phyloP scores from a whole-genome alignment of 2,329 filamentous ascomycete genomes.

The Graphium sp. region DNA sequence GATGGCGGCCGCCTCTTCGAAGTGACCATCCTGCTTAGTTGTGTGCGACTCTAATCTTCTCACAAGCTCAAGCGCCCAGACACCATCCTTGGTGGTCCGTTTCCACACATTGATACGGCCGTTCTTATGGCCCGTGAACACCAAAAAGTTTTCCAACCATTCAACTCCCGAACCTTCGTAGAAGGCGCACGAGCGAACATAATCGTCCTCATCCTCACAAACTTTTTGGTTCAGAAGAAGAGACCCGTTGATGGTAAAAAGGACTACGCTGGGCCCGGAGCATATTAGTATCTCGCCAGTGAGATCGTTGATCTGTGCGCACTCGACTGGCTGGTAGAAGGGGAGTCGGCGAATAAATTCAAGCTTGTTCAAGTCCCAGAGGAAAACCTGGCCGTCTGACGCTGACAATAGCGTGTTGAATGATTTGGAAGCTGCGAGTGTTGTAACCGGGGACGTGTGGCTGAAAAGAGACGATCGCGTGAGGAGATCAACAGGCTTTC shows the following conservation, averaged over 20 bases:
- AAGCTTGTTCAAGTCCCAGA: constrained; percentile 89
- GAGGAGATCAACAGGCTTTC: constrained; percentile 61
- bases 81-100: constrained; percentile 35
- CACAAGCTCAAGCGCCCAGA: constrained; percentile 63
- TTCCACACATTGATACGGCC: constrained; percentile 72
- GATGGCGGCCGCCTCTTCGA: constrained; percentile 55
- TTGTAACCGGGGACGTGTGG: constrained; percentile 69
- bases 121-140: constrained; percentile 76
- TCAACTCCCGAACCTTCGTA: constrained; percentile 86
- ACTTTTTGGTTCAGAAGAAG: constrained; percentile 69
- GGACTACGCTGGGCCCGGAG: constrained; percentile 52
- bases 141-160: constrained; percentile 71
- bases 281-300: constrained; percentile 82
- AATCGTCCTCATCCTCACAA: constrained; percentile 50
- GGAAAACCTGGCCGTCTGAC: constrained; percentile 62
- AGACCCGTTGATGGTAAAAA: constrained; percentile 82
- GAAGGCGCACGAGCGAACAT: constrained; percentile 68
- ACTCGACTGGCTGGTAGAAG: constrained; percentile 42
- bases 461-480: constrained; percentile 74
- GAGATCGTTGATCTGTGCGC: constrained; percentile 75
- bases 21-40: too few species aligned
- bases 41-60: constrained; percentile 69
- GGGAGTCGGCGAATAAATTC: constrained; percentile 69
- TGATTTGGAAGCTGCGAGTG: constrained; percentile 69
- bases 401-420: constrained; percentile 81